These are phyloP conservation scores for Wilhelminamyces savonicus DNA, from an alignment of 805 yeast genomes.

Conservation along the genomic window DNA sequence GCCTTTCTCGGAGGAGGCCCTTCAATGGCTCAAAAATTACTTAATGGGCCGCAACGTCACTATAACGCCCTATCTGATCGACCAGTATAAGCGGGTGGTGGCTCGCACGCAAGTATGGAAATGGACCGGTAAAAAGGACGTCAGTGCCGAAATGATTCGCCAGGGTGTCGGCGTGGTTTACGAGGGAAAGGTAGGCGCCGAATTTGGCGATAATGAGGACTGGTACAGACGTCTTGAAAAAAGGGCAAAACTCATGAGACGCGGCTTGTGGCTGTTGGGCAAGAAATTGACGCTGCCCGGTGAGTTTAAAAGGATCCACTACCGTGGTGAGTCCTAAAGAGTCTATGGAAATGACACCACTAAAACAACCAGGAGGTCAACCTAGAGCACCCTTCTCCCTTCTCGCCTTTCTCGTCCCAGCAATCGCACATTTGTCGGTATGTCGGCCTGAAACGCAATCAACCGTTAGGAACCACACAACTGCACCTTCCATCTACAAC, in stretches of 20 bases:
- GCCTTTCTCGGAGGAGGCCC: constrained; percentile 78
- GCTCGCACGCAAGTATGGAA: constrained; percentile 64
- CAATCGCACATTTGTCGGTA: no score
- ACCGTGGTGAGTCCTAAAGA: no score
- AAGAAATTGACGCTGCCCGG: constrained; percentile 64
- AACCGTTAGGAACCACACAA: no score
- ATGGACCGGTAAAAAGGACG: constrained; percentile 60
- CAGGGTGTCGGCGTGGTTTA: constrained; percentile 83
- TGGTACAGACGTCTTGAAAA: constrained; percentile 55
- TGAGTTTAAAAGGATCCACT: constrained; percentile 53
- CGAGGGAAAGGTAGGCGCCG: constrained; percentile 75
- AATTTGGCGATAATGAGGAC: constrained; percentile 73
- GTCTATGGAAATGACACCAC: no score
- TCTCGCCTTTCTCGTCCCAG: no score
- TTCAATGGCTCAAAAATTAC: constrained; percentile 65
- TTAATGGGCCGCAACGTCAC: constrained; percentile 63
- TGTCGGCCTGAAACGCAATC: no score
- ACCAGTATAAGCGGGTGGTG: constrained; percentile 87
- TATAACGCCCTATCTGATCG: constrained; percentile 73
- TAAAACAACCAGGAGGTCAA: no score
- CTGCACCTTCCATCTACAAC: no score
- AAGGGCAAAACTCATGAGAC: constrained; percentile 46
- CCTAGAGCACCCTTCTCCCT: no score
- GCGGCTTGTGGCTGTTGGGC: constrained; percentile 67
- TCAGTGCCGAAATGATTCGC: constrained; percentile 81